Evolutionary conservation across 192 early-diverging fungal species (phyloP).

Genomic region (Backusella circina): DNA sequence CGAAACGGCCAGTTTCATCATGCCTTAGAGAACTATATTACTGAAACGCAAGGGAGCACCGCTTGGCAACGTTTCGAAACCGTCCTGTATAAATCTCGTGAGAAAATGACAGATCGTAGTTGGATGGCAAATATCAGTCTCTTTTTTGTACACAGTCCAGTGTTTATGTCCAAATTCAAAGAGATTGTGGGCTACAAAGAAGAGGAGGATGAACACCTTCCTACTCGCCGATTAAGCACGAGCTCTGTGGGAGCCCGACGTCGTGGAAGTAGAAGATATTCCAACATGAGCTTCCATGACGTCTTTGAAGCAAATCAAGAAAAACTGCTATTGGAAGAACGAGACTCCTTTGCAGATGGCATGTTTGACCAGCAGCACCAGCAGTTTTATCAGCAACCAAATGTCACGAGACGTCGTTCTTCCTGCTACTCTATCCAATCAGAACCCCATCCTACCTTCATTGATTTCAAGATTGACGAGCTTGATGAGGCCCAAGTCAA

Average conservation of each 20-base stretch:
- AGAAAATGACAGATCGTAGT: constrained; percentile 15
- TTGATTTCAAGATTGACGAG: constrained; percentile 2
- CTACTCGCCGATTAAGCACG: background rate
- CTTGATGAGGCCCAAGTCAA: background rate
- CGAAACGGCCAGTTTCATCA: constrained; percentile 26
- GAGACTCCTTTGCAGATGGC: background rate
- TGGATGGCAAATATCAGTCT: constrained; percentile 23
- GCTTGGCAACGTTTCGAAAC: constrained; percentile 28
- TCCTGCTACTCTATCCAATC: constrained; percentile 13
- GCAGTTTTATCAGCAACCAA: background rate
- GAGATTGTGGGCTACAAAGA: constrained; percentile 34
- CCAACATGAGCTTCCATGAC: background rate
- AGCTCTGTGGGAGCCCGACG: background rate
- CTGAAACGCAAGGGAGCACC: constrained; percentile 19
- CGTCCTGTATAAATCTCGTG: constrained; percentile 26
- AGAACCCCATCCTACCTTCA: constrained; percentile 15
- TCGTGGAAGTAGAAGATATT: background rate
- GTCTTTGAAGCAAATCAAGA: constrained; percentile 1
- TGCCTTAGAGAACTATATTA: constrained; percentile 11
- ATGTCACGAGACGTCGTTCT: background rate
- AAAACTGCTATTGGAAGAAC: background rate
- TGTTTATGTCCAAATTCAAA: constrained; percentile 30
- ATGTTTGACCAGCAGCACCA: background rate
- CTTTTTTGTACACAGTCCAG: constrained; percentile 22
- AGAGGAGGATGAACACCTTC: background rate